phyloP scores from a whole-genome alignment of 805 yeast species.

The Ogataea minuta region DNA sequence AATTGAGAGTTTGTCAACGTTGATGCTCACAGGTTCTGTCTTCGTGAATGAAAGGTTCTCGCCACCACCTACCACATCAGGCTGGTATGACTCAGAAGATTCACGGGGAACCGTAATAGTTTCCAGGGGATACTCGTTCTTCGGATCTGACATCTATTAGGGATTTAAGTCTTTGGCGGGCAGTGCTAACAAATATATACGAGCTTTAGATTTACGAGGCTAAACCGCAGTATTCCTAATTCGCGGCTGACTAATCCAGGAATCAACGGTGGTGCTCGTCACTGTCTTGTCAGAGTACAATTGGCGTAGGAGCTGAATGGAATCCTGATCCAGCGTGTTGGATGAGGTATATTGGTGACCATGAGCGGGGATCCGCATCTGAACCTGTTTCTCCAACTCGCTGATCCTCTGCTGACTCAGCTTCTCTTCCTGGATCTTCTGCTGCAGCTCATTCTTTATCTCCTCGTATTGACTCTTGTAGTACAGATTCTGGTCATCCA shows the following conservation, averaged over 20 bases:
- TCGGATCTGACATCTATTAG: too few relatives aligned
- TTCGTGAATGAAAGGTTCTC: constrained; percentile 25
- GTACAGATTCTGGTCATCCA: constrained; percentile 13
- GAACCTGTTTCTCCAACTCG: constrained; percentile 7
- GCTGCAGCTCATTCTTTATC: constrained; percentile 12
- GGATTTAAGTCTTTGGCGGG: neutral
- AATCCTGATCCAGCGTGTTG: constrained; percentile 18
- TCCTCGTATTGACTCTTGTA: constrained; percentile 22
- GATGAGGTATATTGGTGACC: constrained; percentile 2
- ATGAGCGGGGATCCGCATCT: neutral
- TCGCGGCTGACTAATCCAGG: constrained; percentile 21
- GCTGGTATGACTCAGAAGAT: neutral
- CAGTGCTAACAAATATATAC: constrained; percentile 2
- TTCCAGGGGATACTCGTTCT: too few relatives aligned
- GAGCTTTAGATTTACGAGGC: neutral
- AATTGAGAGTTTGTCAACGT: constrained; percentile 27
- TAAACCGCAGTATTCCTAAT: constrained; percentile 7
- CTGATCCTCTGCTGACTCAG: constrained; percentile 6
- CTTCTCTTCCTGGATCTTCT: constrained; percentile 14
- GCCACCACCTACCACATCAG: neutral
- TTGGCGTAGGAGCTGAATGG: constrained; percentile 17
- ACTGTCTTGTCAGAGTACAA: constrained; percentile 17
- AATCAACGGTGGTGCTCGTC: constrained; percentile 5
- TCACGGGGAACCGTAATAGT: too few relatives aligned
- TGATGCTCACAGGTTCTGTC: constrained; percentile 21